Conservation (phyloP, 2,329 filamentous ascomycete species). For the Gnomoniopsis smithogilvyi region DNA sequence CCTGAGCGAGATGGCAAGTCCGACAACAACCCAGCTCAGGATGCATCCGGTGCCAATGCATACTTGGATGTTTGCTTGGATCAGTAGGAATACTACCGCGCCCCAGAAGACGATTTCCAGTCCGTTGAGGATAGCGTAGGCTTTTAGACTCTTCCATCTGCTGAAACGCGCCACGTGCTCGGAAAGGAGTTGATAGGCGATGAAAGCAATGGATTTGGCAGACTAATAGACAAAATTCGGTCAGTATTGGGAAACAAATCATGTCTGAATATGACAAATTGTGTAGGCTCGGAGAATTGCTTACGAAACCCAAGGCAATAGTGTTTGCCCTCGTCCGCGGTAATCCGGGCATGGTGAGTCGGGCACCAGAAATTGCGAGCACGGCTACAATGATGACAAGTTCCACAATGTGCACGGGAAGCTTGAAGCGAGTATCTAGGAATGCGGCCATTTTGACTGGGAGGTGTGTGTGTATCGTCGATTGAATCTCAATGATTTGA, state of each 20-base stretch:
- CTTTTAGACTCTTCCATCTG: conserved; percentile 37
- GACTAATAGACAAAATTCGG: conserved; percentile 19
- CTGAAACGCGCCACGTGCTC: conserved; percentile 30
- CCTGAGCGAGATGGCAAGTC: conserved; percentile 12
- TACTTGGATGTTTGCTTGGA: conserved; percentile 19
- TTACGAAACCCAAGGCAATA: conserved; percentile 22
- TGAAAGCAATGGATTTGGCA: conserved; percentile 36
- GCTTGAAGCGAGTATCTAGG: conserved; percentile 12
- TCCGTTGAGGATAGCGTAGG: conserved; percentile 36
- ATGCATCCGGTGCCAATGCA: conserved; percentile 20
- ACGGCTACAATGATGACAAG: conserved; percentile 10
- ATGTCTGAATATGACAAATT: neutral
- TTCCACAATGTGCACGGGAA: conserved; percentile 11
- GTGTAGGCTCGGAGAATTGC: neutral
- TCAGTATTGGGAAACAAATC: neutral
- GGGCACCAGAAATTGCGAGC: conserved; percentile 7
- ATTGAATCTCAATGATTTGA: neutral
- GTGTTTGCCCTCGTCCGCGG: conserved; percentile 14
- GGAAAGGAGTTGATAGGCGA: conserved; percentile 37
- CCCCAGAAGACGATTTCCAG: conserved; percentile 41
- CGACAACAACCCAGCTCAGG: conserved; percentile 17
- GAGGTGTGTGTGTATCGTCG: neutral
- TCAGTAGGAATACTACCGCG: conserved; percentile 29
- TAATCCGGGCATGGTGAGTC: conserved; percentile 9
- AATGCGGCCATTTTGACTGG: neutral